phyloP scores from a whole-genome alignment of 192 early-diverging fungal genomes.

The Chytriomyces sp. region DNA sequence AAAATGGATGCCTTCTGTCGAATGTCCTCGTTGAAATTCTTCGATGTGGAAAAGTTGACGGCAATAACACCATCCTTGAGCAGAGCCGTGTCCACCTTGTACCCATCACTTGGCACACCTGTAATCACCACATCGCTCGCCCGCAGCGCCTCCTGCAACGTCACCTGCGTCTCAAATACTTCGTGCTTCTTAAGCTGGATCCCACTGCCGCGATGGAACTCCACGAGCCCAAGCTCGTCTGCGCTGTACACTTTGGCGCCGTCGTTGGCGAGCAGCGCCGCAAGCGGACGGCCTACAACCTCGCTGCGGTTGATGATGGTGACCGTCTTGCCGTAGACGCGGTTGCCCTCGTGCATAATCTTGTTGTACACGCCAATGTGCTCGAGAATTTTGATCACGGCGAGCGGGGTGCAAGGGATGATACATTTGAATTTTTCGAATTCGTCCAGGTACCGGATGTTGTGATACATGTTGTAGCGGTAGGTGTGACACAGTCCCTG shows the following conservation, averaged over 20 bases:
- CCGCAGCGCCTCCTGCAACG: conserved; percentile 76
- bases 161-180: conserved; percentile 72
- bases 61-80: conserved; percentile 97
- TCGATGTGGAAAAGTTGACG: conserved; percentile 95
- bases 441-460: conserved; percentile 85
- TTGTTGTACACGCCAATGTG: conserved; percentile 91
- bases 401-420: conserved; percentile 98
- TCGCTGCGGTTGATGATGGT: conserved; percentile 95
- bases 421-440: conserved; percentile 88
- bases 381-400: conserved; percentile 94
- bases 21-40: conserved; percentile 94
- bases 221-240: conserved; percentile 86
- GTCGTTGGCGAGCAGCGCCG: conserved; percentile 96
- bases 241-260: conserved; percentile 97
- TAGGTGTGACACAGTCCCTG: conserved; percentile 89
- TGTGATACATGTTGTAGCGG: conserved; percentile 96
- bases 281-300: conserved; percentile 96
- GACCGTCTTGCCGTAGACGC: conserved; percentile 89
- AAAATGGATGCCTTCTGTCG: conserved; percentile 93
- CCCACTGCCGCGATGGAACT: conserved; percentile 52
- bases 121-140: conserved; percentile 97
- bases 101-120: conserved; percentile 86
- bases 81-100: conserved; percentile 82
- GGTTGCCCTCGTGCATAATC: conserved; percentile 88
- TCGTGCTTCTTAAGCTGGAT: conserved; percentile 51